These are phyloP conservation scores for Acanthamoeba sp. DNA, from an alignment of 208 protist species.

Conservation along the genomic window DNA sequence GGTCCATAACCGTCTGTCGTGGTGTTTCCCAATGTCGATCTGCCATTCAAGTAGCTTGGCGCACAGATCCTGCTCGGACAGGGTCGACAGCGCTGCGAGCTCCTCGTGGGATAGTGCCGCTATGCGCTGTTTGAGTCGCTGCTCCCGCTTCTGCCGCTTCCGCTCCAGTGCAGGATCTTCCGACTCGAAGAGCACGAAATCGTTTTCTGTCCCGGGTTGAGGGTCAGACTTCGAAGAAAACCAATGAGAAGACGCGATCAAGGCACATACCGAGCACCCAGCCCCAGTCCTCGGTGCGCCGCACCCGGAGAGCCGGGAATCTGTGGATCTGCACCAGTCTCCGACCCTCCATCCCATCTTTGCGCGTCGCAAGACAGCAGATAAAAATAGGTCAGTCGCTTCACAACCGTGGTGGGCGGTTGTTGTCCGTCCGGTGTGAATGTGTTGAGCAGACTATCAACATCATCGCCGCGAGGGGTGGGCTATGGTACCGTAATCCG, in stretches of 20 bases:
- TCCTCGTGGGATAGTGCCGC: not conserved
- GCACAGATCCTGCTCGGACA: not conserved
- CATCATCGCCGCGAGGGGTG: too few relatives aligned
- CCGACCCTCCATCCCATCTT: not conserved
- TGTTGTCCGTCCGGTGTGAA: too few relatives aligned
- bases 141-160: not conserved
- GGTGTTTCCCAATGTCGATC: not conserved
- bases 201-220: slow-evolving; percentile 32
- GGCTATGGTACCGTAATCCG: not conserved
- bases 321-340: not conserved
- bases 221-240: too few relatives aligned
- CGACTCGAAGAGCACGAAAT: slow-evolving; percentile 12
- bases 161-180: not conserved
- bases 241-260: too few relatives aligned
- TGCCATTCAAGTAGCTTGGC: not conserved
- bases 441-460: too few relatives aligned
- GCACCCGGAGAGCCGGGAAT: not conserved
- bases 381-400: too few relatives aligned
- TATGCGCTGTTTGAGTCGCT: not conserved
- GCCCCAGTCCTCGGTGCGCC: not conserved
- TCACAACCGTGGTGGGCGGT: too few relatives aligned
- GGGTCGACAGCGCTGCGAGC: not conserved
- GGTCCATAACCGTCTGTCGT: not conserved
- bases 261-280: slow-evolving; percentile 25
- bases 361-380: not conserved